Base-by-base conservation (phyloP, 2,329 filamentous ascomycete species). In the Aspergillus sp. region DNA sequence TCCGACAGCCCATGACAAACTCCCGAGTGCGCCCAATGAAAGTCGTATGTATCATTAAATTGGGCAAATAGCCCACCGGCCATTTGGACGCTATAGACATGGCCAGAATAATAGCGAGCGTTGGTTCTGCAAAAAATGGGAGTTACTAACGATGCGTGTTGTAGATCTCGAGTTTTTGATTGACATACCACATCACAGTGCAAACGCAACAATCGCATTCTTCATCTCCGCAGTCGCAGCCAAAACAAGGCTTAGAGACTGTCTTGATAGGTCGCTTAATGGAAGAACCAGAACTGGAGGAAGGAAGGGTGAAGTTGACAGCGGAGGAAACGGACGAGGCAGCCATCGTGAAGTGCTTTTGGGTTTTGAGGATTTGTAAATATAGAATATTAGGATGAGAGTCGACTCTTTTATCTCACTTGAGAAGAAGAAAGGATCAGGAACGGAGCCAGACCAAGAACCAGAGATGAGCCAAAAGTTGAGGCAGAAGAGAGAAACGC, bases 181-280 rank as follows among this genome's bases (percentile, higher is more conserved):
- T 8, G 13, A 47, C 53, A 21, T 55, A 32, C 74, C 67, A 78
- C 76, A 78, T 78, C 58, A 78, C 73, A 10, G 70, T 73, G 60
- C 76, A 78, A 57, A 78, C 73, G 53, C 75, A 76, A 57, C 73
- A 77, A 60, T 78, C 76, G 36, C 76, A 78, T 39, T 75, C 75
- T 51, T 76, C 75, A 61, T 75, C 76, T 6, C 76, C 75, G 30
- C 75, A 78, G 48, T 76, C 76, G 54, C 76, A 78, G 3, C 76
- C 75, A 56, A 78, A 78, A 51, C 76, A 78, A 8, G 76, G 76
- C 60, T 77, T 78, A 8, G 74, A 72, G 3, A 74, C 71, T 2
- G 69, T 61, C 61, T 78, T 75, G 63, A 78, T 75, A 15, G 76
- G 75, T 55, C 75, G 75, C 49, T 68, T 72, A 54, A 78, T 68